Evolutionary conservation across 208 protist genomes (phyloP), one percentile per base, ranked within the genome.

Genomic region (Trypanosomatidae sp.): DNA sequence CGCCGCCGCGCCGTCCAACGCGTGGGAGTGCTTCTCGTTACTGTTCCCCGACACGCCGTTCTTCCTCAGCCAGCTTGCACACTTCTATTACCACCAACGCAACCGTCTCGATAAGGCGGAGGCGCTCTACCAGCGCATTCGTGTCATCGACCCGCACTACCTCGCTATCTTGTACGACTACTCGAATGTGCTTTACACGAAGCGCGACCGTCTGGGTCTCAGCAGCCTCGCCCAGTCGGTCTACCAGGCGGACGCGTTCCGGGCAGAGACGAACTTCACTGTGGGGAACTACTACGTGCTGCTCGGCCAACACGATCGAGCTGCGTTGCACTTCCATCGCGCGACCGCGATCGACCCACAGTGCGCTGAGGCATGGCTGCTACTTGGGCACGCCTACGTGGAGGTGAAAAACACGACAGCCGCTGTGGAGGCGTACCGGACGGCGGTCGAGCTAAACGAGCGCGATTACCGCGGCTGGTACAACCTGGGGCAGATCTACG

Each of bases 221-320:
- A 90, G 83, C 74, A 86, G 85, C 66, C 83, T 99, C 39, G 98
- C 98, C 3, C 97, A 99, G 74, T 83, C 88, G 36, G 91, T 94
- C 46, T 92, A 95, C 71, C 79, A 92, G 15, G 91, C 93, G 25
- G 98, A 99, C 69, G 95, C 98, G 52, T 99, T 98, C 80, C 79
- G 96, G 22, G 93, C 98, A 3, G 97, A 99, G 77, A 98, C 94
- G 49, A 98, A 99, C 88, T 99, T 97, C 69, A 92, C 99, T 28
- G 90, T 99, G 67, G 98, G 98, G 30, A 99, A 99, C 88, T 99
- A 99, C 81, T 99, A 99, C 82, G 92, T 91, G 44, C 76, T 98
- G n/a, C 86, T 97, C 69, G 73, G 85, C 9, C 91, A 99, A 56
- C 98, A 99, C 79, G 91, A 98, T 41, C 97, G 98, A 43, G 97